phyloP scores from a whole-genome alignment of 306 rosid species.

The Prunus campanulata region DNA sequence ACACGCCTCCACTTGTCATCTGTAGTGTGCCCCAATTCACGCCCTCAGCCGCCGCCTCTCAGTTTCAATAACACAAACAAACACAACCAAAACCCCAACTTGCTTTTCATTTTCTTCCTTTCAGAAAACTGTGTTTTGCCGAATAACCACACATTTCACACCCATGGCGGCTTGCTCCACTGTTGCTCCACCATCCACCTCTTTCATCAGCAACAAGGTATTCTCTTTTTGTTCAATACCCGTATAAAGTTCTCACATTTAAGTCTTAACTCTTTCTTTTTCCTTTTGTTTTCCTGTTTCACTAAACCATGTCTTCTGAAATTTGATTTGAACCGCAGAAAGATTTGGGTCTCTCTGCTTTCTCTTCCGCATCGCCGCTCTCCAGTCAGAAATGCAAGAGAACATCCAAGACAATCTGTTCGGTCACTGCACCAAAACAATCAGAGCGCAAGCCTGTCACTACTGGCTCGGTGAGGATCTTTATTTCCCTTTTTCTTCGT shows the following conservation, averaged over 20 bases:
- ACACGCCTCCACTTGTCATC: not conserved
- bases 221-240: not conserved
- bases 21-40: not conserved
- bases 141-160: not conserved
- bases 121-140: not conserved
- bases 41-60: constrained; percentile 7
- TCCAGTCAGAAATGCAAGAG: constrained; percentile 44
- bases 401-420: constrained; percentile 49
- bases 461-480: constrained; percentile 48
- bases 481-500: not conserved
- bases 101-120: not conserved
- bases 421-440: constrained; percentile 70
- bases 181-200: constrained; percentile 40
- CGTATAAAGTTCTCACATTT: not conserved
- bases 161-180: constrained; percentile 74
- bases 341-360: constrained; percentile 41
- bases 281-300: not conserved
- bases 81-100: not conserved
- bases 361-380: constrained; percentile 34
- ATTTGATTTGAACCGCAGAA: constrained; percentile 31
- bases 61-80: not conserved
- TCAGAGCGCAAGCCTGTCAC: constrained; percentile 70
- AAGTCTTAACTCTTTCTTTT: not conserved
- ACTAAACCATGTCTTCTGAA: not conserved
- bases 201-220: constrained; percentile 52